Evolutionary conservation across 371 early-diverging fungal species (phyloP).

Genomic region (Circinella minor): DNA sequence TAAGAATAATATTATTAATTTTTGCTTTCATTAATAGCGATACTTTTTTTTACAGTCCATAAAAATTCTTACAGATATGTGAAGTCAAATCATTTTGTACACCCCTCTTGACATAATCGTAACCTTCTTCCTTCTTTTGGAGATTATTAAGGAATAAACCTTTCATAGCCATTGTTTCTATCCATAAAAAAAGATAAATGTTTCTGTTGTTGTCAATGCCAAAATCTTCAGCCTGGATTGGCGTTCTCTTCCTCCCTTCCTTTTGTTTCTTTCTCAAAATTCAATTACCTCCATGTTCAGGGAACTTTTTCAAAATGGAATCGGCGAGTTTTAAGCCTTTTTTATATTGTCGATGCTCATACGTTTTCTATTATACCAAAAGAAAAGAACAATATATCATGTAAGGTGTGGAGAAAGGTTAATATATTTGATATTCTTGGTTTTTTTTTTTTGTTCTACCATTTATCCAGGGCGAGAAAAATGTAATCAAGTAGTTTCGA

Average conservation of each 20-base stretch:
- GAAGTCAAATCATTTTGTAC: conserved; percentile 79
- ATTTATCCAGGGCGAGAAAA: not conserved
- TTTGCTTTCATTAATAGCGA: not conserved
- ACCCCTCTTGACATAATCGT: conserved; percentile 88
- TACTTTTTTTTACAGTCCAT: not conserved
- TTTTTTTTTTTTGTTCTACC: not conserved
- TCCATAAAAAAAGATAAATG: not conserved
- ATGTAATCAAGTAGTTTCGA: not conserved
- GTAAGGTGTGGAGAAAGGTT: not conserved
- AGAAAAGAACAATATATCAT: not conserved
- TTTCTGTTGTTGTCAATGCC: not conserved
- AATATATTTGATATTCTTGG: too few species aligned
- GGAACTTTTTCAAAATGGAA: conserved; percentile 89
- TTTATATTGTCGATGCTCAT: conserved; percentile 94
- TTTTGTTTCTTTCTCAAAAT: too few species aligned
- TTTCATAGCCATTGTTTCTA: conserved; percentile 95
- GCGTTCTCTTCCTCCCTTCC: too few species aligned
- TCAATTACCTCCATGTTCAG: conserved; percentile 88
- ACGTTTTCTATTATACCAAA: conserved; percentile 74
- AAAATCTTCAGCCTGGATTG: not conserved
- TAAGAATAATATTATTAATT: not conserved
- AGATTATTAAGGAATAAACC: conserved; percentile 89
- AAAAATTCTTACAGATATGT: conserved; percentile 75
- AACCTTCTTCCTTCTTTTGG: conserved; percentile 92
- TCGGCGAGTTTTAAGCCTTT: conserved; percentile 92